Evolutionary conservation across 306 rosid species (phyloP).

Genomic region (Morella rubra): DNA sequence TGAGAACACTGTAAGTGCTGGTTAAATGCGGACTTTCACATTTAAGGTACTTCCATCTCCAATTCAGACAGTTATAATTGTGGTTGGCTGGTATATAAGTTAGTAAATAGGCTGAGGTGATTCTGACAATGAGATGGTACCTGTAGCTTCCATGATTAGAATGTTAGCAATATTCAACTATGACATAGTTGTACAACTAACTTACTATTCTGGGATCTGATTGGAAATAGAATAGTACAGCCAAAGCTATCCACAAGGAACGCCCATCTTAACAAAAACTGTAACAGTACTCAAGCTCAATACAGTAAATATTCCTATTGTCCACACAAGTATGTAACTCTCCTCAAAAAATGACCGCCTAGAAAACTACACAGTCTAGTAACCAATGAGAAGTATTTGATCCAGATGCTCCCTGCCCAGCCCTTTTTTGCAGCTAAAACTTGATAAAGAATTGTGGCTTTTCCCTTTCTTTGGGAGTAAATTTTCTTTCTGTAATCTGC

Average conservation of each 20-base stretch:
- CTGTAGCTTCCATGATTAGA: too few relatives aligned
- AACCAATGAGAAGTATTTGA: neutral
- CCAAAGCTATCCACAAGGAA: neutral
- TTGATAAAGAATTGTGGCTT: neutral
- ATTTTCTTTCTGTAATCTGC: neutral
- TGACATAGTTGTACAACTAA: too few relatives aligned
- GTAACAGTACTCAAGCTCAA: neutral
- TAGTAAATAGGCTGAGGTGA: too few relatives aligned
- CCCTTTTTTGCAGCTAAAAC: neutral
- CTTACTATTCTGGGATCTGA: neutral
- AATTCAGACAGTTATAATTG: too few relatives aligned
- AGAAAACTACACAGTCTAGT: neutral
- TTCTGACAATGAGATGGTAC: too few relatives aligned
- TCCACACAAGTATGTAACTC: neutral
- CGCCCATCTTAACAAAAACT: neutral
- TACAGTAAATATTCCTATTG: neutral
- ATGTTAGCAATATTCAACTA: too few relatives aligned
- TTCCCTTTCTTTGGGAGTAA: neutral
- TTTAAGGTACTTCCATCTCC: too few relatives aligned
- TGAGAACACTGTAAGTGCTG: constrained; percentile 8
- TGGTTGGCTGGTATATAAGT: too few relatives aligned
- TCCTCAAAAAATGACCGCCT: neutral
- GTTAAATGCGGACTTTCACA: neutral
- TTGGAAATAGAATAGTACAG: neutral
- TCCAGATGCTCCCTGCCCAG: neutral